phyloP scores from a whole-genome alignment of 1,139 yeast genomes.

The Magnusiomyces magnusii region DNA sequence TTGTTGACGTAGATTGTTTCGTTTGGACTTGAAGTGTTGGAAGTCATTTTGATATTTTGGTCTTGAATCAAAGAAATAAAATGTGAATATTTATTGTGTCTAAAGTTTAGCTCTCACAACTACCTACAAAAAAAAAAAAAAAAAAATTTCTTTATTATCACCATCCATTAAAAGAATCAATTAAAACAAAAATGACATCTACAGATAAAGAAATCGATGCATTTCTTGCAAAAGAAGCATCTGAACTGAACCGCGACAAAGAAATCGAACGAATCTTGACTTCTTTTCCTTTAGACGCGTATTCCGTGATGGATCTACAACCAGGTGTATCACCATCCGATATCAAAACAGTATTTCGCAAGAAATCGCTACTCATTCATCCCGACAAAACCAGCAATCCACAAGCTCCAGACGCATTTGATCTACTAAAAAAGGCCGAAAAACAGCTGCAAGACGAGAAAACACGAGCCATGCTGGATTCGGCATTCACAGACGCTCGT shows the following conservation, averaged over 20 bases:
- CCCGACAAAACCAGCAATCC: slow-evolving; percentile 57
- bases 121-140: not conserved
- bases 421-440: slow-evolving; percentile 38
- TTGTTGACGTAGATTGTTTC: slow-evolving; percentile 49
- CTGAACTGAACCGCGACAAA: slow-evolving; percentile 33
- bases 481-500: slow-evolving; percentile 40
- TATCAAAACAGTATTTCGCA: slow-evolving; percentile 46
- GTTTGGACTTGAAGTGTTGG: slow-evolving; percentile 1
- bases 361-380: slow-evolving; percentile 56
- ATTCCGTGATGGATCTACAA: slow-evolving; percentile 47
- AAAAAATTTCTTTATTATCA: not conserved
- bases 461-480: slow-evolving; percentile 34
- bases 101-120: too few species aligned
- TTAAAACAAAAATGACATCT: not conserved
- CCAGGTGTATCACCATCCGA: slow-evolving; percentile 40
- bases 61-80: too few species aligned
- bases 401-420: slow-evolving; percentile 58
- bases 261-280: slow-evolving; percentile 50
- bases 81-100: too few species aligned
- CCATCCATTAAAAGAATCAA: too few species aligned
- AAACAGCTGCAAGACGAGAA: slow-evolving; percentile 32
- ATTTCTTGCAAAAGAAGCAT: slow-evolving; percentile 29
- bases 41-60: slow-evolving; percentile 6
- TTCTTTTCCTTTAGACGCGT: slow-evolving; percentile 46
- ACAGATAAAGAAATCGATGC: slow-evolving; percentile 24